Base-by-base conservation (phyloP, 257 asterid genomes). In the Nemophila menziesii region DNA sequence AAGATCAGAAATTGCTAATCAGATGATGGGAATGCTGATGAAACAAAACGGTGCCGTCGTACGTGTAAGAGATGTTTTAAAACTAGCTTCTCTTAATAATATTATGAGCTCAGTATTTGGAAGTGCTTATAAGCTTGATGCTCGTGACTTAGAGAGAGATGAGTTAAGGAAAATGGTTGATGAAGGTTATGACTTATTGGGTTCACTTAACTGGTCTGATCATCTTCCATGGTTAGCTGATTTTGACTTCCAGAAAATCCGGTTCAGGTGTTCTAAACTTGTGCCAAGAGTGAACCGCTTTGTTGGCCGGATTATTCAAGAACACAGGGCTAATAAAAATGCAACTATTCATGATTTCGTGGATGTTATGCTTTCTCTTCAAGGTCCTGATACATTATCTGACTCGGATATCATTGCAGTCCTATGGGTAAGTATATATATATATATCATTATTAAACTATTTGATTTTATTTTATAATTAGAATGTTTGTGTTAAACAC, bases 71-170 rank as follows among this genome's bases (percentile, higher is more conserved):
- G 92, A 80, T 42, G 44, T 60, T 1, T 64, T 80, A 3, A 85
- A 78, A 46, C 48, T 29, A 24, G 95, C 96, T 4, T 75, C 96
- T 3, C 83, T 85, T 1, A 65, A 44, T 51, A 80, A 71, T 59
- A 85, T 85, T 89, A 85, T 85, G 93, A 56, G 71, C 52, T 75
- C 83, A 8, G 71, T 80, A 0, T 85, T 85, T 37, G 96, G 96
- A 4, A 43, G 49, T 26, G 43, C 19, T 5, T 78, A 80, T 64
- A 48, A 45, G 46, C 61, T 77, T 37, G 61, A 22, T 3, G 42
- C 57, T 23, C 33, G 6, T 8, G 23, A 58, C 33, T 4, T 55
- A 3, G 78, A 73, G 40, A 61, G 61, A 0, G 63, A 39, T 26
- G 86, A 77, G 42, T 29, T 85, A 48, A 47, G 23, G 43, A 65